These are phyloP conservation scores for Trichophyton mentagrophytes DNA, from an alignment of 2,329 filamentous ascomycete genomes.

Conservation along the genomic window DNA sequence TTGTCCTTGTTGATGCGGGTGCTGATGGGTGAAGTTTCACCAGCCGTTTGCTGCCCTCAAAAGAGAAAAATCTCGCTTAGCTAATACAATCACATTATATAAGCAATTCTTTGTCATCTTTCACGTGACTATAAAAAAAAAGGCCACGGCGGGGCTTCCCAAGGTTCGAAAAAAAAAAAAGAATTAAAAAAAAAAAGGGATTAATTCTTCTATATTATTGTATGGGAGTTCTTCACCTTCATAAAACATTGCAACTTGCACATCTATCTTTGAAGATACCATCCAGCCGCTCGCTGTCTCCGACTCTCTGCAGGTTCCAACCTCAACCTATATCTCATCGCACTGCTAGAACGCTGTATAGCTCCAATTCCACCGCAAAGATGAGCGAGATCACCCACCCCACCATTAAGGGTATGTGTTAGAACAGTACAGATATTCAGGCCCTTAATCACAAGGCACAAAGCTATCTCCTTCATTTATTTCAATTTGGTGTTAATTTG, in stretches of 20 bases:
- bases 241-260: background rate
- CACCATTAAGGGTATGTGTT: conserved; percentile 55
- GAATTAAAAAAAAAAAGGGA: background rate
- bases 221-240: background rate
- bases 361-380: conserved; percentile 21
- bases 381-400: conserved; percentile 63
- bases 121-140: background rate
- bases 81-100: background rate
- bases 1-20: background rate
- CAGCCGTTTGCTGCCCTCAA: background rate
- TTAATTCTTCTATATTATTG: background rate
- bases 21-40: background rate
- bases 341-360: background rate
- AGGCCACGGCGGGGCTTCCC: background rate
- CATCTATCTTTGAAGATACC: background rate
- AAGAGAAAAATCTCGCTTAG: background rate
- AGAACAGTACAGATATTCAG: background rate
- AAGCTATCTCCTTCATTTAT: conserved; percentile 8
- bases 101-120: background rate
- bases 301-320: background rate
- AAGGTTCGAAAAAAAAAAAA: background rate
- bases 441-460: conserved; percentile 14
- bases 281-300: background rate
- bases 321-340: background rate
- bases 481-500: background rate